Conservation (phyloP, 2,329 filamentous ascomycete species). For the Nannizziopsis arthrosporioides region DNA sequence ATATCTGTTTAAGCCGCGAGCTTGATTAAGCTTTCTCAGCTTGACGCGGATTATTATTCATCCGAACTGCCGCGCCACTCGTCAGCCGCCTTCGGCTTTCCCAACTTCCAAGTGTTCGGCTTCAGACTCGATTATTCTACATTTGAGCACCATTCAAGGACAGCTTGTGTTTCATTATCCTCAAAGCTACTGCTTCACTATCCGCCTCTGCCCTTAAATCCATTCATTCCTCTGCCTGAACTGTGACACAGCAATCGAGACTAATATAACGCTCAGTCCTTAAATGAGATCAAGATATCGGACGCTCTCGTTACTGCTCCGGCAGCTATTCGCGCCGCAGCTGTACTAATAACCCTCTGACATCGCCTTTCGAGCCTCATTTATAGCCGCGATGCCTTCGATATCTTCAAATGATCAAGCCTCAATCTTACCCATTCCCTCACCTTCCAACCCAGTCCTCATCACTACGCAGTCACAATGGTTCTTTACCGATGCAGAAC, state of each 20-base stretch:
- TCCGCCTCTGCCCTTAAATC: too few relatives aligned
- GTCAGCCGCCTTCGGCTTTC: background rate
- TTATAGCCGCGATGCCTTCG: conserved; percentile 8
- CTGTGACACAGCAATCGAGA: too few relatives aligned
- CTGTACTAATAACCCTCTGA: too few relatives aligned
- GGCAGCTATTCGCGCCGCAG: too few relatives aligned
- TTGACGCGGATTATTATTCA: background rate
- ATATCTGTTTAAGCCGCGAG: background rate
- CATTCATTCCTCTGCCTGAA: too few relatives aligned
- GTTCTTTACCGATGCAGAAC: conserved; percentile 77
- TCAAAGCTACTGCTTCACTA: too few relatives aligned
- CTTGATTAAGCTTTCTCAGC: too few relatives aligned
- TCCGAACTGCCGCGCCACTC: background rate
- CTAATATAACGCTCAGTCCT: too few relatives aligned
- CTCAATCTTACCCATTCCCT: conserved; percentile 24
- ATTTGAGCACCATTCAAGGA: too few relatives aligned
- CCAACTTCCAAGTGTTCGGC: background rate
- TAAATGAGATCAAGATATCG: background rate
- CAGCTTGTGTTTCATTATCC: too few relatives aligned
- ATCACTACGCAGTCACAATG: conserved; percentile 59
- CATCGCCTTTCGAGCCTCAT: background rate
- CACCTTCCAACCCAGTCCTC: conserved; percentile 38
- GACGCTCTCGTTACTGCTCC: background rate
- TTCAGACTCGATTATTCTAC: too few relatives aligned
- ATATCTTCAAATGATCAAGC: conserved; percentile 23